These are phyloP conservation scores for Backusella circina DNA, from an alignment of 192 early-diverging fungal species.

Conservation along the genomic window DNA sequence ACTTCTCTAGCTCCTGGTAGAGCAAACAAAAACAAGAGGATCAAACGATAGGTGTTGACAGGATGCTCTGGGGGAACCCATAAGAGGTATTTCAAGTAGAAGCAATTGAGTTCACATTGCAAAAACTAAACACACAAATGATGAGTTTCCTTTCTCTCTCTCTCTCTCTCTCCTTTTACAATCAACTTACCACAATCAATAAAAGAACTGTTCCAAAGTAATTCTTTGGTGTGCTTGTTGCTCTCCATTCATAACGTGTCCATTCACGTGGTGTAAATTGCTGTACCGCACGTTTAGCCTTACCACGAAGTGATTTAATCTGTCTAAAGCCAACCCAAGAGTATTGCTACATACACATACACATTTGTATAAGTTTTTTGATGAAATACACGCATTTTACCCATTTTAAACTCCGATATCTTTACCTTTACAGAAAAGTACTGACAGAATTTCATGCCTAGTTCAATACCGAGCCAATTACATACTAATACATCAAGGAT, in stretches of 20 bases:
- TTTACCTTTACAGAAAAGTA: conserved; percentile 84
- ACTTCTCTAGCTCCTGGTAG: conserved; percentile 85
- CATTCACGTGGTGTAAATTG: conserved; percentile 96
- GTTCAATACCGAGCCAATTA: conserved; percentile 91
- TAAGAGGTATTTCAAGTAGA: conserved; percentile 91
- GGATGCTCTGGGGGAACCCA: conserved; percentile 89
- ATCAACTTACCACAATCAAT: conserved; percentile 60
- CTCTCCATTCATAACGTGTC: conserved; percentile 91
- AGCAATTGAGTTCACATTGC: conserved; percentile 86
- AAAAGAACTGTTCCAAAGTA: conserved; percentile 75
- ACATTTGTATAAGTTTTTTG: neutral
- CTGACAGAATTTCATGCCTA: conserved; percentile 97
- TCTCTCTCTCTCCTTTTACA: neutral
- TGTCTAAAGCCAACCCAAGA: conserved; percentile 90
- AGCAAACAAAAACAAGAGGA: conserved; percentile 81
- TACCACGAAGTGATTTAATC: conserved; percentile 82
- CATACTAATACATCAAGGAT: conserved; percentile 41
- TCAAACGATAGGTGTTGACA: conserved; percentile 73
- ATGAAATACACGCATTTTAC: no score
- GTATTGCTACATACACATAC: conserved; percentile 63
- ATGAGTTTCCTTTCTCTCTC: neutral
- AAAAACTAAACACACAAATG: conserved; percentile 49
- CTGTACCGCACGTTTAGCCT: conserved; percentile 79
- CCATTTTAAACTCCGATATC: neutral
- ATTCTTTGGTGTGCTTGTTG: conserved; percentile 85